Conservation (phyloP, 2,329 filamentous ascomycete genomes). For the Claviceps africana region DNA sequence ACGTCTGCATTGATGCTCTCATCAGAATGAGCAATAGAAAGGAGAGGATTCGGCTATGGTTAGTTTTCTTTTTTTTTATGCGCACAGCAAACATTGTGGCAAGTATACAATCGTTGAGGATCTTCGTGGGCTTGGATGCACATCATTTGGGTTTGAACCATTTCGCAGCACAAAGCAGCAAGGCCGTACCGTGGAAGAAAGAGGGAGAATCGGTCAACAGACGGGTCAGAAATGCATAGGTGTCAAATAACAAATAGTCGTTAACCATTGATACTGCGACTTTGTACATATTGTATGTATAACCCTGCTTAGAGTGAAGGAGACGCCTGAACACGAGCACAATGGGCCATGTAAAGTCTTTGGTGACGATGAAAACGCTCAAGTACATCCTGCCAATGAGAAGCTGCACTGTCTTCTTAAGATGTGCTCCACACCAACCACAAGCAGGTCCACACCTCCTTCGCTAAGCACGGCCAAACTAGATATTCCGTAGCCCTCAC, state of each 20-base stretch:
- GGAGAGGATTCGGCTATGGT: not conserved
- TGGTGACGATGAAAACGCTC: not conserved
- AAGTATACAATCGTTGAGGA: not conserved
- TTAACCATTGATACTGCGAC: not conserved
- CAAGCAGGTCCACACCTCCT: not conserved
- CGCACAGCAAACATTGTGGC: not conserved
- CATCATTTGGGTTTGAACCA: not conserved
- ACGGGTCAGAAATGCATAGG: not conserved
- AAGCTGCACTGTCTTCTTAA: not conserved
- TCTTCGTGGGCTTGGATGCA: not conserved
- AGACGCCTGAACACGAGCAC: not conserved
- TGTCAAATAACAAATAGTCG: not conserved
- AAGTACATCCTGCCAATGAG: not conserved
- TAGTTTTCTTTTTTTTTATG: not conserved
- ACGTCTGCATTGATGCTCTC: not conserved
- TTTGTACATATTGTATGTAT: not conserved
- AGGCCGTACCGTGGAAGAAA: not conserved
- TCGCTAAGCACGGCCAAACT: slow-evolving; percentile 11
- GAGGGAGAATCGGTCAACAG: not conserved
- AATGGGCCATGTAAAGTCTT: not conserved
- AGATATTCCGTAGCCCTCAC: slow-evolving; percentile 15
- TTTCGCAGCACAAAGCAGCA: not conserved
- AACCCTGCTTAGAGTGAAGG: not conserved
- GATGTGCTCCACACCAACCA: not conserved
- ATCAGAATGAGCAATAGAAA: not conserved